These are phyloP conservation scores for Aspergillus chevalieri DNA, from an alignment of 2,329 filamentous ascomycete species.

Conservation along the genomic window DNA sequence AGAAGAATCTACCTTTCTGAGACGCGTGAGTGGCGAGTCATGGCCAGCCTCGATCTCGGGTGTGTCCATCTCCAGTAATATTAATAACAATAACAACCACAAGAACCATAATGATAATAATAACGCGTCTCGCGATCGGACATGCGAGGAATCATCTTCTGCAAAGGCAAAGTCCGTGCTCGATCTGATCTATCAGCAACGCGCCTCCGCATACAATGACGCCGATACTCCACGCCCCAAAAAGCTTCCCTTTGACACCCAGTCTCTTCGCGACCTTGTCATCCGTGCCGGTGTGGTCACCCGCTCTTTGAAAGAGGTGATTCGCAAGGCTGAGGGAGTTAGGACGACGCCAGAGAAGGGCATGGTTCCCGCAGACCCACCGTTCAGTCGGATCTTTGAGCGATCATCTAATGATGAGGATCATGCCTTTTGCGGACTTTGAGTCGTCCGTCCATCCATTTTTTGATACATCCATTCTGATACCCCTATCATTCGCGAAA, in stretches of 20 bases:
- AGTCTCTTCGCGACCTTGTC: conserved; percentile 58
- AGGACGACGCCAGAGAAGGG: conserved; percentile 22
- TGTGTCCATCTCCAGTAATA: conserved; percentile 23
- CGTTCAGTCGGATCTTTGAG: conserved; percentile 45
- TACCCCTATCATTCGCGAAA: not conserved
- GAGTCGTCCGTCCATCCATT: conserved; percentile 10
- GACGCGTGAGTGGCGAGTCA: conserved; percentile 25
- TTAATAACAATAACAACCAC: conserved; percentile 44
- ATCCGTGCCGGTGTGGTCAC: conserved; percentile 45
- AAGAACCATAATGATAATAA: conserved; percentile 42
- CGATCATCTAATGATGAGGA: conserved; percentile 29
- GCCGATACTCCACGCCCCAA: conserved; percentile 25
- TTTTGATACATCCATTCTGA: not conserved
- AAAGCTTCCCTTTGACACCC: conserved; percentile 62
- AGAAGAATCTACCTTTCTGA: conserved; percentile 39
- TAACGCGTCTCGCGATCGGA: conserved; percentile 13
- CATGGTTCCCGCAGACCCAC: conserved; percentile 33
- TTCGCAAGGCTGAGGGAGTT: conserved; percentile 46
- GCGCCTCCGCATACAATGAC: conserved; percentile 21
- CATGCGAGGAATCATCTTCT: conserved; percentile 23
- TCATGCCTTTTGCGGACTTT: conserved; percentile 19
- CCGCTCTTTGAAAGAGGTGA: conserved; percentile 44
- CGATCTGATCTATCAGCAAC: conserved; percentile 52
- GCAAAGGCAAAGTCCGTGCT: conserved; percentile 58
- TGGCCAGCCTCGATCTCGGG: conserved; percentile 24